Conservation (phyloP, 805 yeast genomes). For the Cyberlindnera americana region DNA sequence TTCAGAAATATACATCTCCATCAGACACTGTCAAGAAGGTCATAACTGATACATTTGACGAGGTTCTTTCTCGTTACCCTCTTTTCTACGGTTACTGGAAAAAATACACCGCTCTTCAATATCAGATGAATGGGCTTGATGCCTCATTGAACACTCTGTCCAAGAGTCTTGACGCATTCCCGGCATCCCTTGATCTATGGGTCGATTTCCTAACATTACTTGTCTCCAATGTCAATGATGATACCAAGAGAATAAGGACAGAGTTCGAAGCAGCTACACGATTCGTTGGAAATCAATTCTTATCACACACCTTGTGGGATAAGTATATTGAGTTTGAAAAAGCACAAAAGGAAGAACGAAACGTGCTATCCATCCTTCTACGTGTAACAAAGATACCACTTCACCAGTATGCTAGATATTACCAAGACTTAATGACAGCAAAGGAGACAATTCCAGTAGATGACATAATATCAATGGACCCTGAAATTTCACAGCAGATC, state of each 20-base stretch:
- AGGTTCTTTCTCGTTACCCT: slow-evolving; percentile 53
- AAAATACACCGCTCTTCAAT: slow-evolving; percentile 50
- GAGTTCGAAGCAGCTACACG: slow-evolving; percentile 48
- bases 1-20: slow-evolving; percentile 33
- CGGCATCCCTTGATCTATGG: slow-evolving; percentile 66
- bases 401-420: slow-evolving; percentile 83
- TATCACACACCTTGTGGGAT: slow-evolving; percentile 84
- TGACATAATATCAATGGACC: slow-evolving; percentile 15
- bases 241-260: slow-evolving; percentile 32
- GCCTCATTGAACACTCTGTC: slow-evolving; percentile 44
- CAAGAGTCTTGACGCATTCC: slow-evolving; percentile 46
- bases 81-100: slow-evolving; percentile 62
- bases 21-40: slow-evolving; percentile 28
- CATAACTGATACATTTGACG: slow-evolving; percentile 35
- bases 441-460: slow-evolving; percentile 16
- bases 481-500: slow-evolving; percentile 19
- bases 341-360: slow-evolving; percentile 34
- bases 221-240: slow-evolving; percentile 36
- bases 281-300: slow-evolving; percentile 65
- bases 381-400: slow-evolving; percentile 59
- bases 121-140: slow-evolving; percentile 51
- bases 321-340: slow-evolving; percentile 60
- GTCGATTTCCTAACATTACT: slow-evolving; percentile 57
- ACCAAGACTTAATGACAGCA: slow-evolving; percentile 42
- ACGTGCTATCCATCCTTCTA: slow-evolving; percentile 39